A percentile compares a stretch with the other conserved stretches of the same genome.
phyloP scores from a whole-genome alignment of 805 yeast species.

The Saccharomycopsis olivae region DNA sequence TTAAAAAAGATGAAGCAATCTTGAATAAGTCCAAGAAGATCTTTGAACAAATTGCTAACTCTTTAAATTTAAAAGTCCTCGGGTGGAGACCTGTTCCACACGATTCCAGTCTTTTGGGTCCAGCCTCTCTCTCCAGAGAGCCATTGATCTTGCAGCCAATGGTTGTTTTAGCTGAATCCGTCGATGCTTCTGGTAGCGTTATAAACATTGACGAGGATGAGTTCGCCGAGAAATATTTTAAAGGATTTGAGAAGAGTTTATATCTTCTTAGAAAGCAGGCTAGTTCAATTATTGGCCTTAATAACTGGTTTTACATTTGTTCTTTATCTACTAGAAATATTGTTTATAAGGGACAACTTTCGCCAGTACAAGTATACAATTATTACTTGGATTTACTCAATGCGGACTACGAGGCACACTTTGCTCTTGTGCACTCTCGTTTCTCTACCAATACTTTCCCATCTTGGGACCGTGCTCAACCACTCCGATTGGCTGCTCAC shows the following conservation, averaged over 20 bases:
- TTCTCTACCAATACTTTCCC: conserved; percentile 98
- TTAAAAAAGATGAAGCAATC: conserved; percentile 71
- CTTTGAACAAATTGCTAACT: conserved; percentile 70
- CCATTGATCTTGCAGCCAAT: conserved; percentile 90
- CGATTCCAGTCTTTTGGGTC: conserved; percentile 89
- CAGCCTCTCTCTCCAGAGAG: conserved; percentile 88
- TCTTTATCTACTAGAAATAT: conserved; percentile 81
- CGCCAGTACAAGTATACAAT: conserved; percentile 91
- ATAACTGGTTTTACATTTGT: conserved; percentile 96
- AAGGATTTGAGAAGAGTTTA: conserved; percentile 70
- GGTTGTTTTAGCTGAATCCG: conserved; percentile 49
- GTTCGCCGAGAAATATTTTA: conserved; percentile 44
- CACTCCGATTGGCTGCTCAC: conserved; percentile 94
- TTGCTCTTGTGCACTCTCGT: conserved; percentile 93
- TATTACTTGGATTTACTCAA: conserved; percentile 89
- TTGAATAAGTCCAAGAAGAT: conserved; percentile 61
- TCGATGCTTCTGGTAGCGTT: conserved; percentile 24
- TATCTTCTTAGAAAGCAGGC: conserved; percentile 83
- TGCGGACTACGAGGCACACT: conserved; percentile 88
- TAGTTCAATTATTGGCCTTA: conserved; percentile 82
- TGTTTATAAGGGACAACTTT: conserved; percentile 95
- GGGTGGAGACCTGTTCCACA: conserved; percentile 96
- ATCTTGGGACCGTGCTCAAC: conserved; percentile 99
- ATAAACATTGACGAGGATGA: conserved; percentile 34
- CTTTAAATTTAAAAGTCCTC: conserved; percentile 69